Conservation (phyloP, 495 filamentous ascomycete species). For the Penicillium nucicola region DNA sequence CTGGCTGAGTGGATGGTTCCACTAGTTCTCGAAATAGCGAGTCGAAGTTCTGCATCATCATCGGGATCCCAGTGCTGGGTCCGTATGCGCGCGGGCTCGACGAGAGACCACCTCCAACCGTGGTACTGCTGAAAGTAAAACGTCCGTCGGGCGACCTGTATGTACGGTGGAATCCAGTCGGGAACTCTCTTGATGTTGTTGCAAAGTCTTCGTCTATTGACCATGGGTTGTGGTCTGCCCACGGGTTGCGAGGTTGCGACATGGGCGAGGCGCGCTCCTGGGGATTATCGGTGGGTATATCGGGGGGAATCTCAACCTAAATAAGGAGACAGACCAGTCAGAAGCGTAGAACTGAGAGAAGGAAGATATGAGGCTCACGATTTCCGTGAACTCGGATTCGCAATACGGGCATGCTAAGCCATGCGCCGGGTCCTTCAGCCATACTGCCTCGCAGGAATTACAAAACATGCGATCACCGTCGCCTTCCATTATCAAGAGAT, state of each 20-base stretch:
- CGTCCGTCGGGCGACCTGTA: slow-evolving; percentile 47
- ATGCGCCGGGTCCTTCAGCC: slow-evolving; percentile 59
- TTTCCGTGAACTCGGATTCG: slow-evolving; percentile 74
- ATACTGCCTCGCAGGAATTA: slow-evolving; percentile 75
- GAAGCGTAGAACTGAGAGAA: slow-evolving; percentile 27
- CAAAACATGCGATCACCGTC: slow-evolving; percentile 71
- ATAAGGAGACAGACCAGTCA: background rate
- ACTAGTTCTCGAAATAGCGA: slow-evolving; percentile 29
- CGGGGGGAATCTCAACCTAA: slow-evolving; percentile 38
- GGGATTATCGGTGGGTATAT: slow-evolving; percentile 15
- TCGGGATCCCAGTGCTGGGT: slow-evolving; percentile 25
- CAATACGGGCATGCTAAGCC: slow-evolving; percentile 75
- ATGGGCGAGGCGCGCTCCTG: slow-evolving; percentile 17
- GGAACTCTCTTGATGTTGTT: background rate
- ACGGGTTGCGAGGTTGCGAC: slow-evolving; percentile 20
- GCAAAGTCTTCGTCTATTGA: slow-evolving; percentile 23
- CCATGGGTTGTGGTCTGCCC: slow-evolving; percentile 39
- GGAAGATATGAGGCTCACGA: slow-evolving; percentile 42
- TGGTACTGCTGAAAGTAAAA: slow-evolving; percentile 38
- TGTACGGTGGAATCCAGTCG: slow-evolving; percentile 33
- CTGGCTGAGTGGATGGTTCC: slow-evolving; percentile 18
- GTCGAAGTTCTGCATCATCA: slow-evolving; percentile 31
- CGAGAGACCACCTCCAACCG: slow-evolving; percentile 22
- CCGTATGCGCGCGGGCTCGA: slow-evolving; percentile 14
- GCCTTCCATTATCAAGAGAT: slow-evolving; percentile 11